Evolutionary conservation across 371 early-diverging fungal species (phyloP), one percentile per base, ranked within the genome.

Genomic region (Apophysomyces elegans): DNA sequence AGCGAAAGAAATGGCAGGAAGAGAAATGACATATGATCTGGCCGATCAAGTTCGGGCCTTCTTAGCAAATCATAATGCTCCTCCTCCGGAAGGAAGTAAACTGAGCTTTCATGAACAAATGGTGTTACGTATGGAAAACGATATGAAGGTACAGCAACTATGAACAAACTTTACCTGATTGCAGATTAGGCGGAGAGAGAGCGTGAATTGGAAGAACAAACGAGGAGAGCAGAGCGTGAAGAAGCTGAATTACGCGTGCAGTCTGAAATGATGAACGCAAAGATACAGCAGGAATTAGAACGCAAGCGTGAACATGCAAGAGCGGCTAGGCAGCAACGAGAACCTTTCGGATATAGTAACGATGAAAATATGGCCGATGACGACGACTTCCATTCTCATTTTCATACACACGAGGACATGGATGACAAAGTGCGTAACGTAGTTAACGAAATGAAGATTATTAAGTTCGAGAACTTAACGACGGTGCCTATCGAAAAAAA

Each of bases 11-110:
- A 68, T 86, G 14, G 58, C 83, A 0, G 91, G 90, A 6, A 80
- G 82, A 46, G 93, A 93, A 74, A 91, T 93, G 91, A 80, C 91
- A 65, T 93, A 87, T 54, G 92, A 90, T 62, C 65, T 93, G 5
- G 87, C 88, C 0, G 83, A 84, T 16, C 79, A 78, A 37, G 74
- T 88, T 32, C 85, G 88, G 47, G 89, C 90, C 2, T 91, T 79
- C 58, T 78, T 93, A 38, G 84, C 89, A 8, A 77, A 78, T 26
- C 83, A 91, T 68, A 89, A 92, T 66, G 73, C 75, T 5, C 73
- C 79, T 9, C 84, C 85, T 13, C 71, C 80, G 1, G 86, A 71
- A 65, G 84, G 73, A 46, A 87, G 75, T 58, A 86, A 79, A 68
- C 63, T 79, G 35, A 88, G 80, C 69, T 80, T 81, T 64, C 86